A percentile compares a stretch with the other conserved stretches of the same genome.
phyloP scores from a whole-genome alignment of 768 basidiomycete genomes.

The Favolaschia claudopus region DNA sequence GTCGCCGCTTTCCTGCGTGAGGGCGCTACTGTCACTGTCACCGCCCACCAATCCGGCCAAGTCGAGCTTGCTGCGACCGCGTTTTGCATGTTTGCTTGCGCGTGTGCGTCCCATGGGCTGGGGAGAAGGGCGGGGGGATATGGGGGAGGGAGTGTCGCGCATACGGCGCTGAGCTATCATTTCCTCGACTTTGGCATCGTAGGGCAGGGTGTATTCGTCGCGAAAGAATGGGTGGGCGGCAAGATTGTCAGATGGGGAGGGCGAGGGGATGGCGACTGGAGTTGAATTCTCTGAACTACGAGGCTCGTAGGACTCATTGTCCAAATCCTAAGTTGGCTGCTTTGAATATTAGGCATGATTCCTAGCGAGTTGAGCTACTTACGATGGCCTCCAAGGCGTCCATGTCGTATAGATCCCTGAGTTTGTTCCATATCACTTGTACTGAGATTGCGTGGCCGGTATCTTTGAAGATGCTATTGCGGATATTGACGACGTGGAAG shows the following conservation, averaged over 20 bases:
- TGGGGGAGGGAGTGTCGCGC: conserved; percentile 70
- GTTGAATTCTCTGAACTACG: conserved; percentile 49
- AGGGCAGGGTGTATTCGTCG: conserved; percentile 69
- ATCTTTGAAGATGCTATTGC: conserved; percentile 73
- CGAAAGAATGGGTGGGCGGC: conserved; percentile 76
- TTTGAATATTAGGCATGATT: conserved; percentile 25
- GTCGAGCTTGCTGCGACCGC: conserved; percentile 66
- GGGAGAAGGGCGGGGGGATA: conserved; percentile 60
- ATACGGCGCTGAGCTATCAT: conserved; percentile 70
- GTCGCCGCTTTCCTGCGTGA: conserved; percentile 85
- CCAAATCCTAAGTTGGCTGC: conserved; percentile 44
- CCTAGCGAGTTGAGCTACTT: conserved; percentile 37
- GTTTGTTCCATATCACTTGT: conserved; percentile 79
- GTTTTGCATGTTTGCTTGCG: conserved; percentile 47
- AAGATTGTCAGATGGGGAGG: conserved; percentile 75
- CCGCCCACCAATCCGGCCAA: conserved; percentile 80
- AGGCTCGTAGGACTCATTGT: conserved; percentile 56
- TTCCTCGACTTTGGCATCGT: conserved; percentile 65
- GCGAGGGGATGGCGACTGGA: conserved; percentile 65
- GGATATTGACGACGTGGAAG: conserved; percentile 82
- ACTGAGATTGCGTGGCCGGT: conserved; percentile 66
- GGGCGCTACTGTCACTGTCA: conserved; percentile 84
- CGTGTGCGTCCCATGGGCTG: conserved; percentile 37
- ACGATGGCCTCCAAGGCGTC: conserved; percentile 78
- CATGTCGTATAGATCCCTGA: conserved; percentile 74